Evolutionary conservation across 768 basidiomycete species (phyloP), one percentile per base, ranked within the genome.

Genomic region (Daedaleopsis nitida): DNA sequence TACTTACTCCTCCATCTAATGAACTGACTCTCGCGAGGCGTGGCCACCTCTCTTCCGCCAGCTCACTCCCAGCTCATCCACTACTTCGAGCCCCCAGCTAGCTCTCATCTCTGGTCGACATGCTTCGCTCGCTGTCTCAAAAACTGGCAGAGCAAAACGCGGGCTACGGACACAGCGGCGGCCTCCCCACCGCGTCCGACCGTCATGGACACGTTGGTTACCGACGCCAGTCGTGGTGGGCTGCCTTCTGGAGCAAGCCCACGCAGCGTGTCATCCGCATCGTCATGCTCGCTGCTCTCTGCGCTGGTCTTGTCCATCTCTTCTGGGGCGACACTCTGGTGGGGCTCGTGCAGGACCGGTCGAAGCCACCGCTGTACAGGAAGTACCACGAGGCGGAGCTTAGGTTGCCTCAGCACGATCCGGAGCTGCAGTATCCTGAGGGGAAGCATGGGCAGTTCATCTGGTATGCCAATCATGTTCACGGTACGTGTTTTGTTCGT

Each of bases 391-490:
- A 60, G 23, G 62, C 63, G 48, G 73, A 74, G 65, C 62, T 66
- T 17, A 57, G 51, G 32, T 60, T 72, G 21, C 73, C 73, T 11
- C 73, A 74, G 52, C 73, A 73, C 52, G 67, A 71, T 52, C 62
- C 62, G 19, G 64, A 67, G 44, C 55, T 71, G 32, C 68, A 63
- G n/a, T 68, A 60, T 44, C 72, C 72, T 2, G 71, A 73, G 44
- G 71, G 72, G 4, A 47, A 52, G 17, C 50, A 59, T 19, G 68
- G 68, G 17, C 55, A 57, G 56, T 69, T 65, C 51, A 56, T 71
- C 19, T 67, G 57, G 52, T 60, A 63, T 42, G 59, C 65, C 16
- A 66, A 67, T 21, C 64, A 67, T 45, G 70, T 68, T 3, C 68
- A 64, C 21, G 56, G 67, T 65, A 27, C 42, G 60, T 65, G 27